Base-by-base conservation (phyloP, 2,329 filamentous ascomycete species). In the Neoarthrinium moseri region DNA sequence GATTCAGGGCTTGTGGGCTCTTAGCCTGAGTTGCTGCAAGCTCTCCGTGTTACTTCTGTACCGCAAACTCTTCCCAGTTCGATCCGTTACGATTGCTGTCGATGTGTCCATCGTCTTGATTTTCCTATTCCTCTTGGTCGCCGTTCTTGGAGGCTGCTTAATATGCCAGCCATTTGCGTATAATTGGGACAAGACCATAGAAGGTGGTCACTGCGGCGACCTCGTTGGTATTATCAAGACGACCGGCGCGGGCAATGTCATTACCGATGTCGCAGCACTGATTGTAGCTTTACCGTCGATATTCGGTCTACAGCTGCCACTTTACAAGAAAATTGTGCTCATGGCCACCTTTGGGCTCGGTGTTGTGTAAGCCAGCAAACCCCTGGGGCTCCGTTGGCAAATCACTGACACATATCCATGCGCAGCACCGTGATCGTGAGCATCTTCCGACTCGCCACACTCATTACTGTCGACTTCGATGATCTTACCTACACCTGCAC, bases 151-250 rank as follows among this genome's bases (percentile, higher is more conserved):
- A 5, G 39, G 38, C 23, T 36, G 32, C 8, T 13, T 41, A 7
- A 42, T 49, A 13, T 49, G 47, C 32, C 47, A 33, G 4, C 47
- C 47, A 6, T 27, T 49, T 5, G 35, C 47, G 2, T 40, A 42
- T 33, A 45, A 46, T n/a, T 46, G 47, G 42, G 36, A 45, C 8
- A 32, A 33, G 12, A 15, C 24, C 22, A 40, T 41, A 23, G 20
- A 35, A 8, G 42, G 15, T 6, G 47, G 47, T 4, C 11, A 24
- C 23, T 46, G 47, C 32, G 47, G 42, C 11, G 24, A 46, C 22
- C 35, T 39, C 22, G 26, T 46, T 21, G 4, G 33, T 4, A 35
- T 24, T 2, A 33, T 32, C 5, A 37, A 36, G 22, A 17, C 37
- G 15, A 49, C 42, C 1, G 42, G 47, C 4, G 37, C 20, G 13